These are phyloP conservation scores for Bipolaris gigantea DNA, from an alignment of 2,329 filamentous ascomycete species.

Conservation along the genomic window DNA sequence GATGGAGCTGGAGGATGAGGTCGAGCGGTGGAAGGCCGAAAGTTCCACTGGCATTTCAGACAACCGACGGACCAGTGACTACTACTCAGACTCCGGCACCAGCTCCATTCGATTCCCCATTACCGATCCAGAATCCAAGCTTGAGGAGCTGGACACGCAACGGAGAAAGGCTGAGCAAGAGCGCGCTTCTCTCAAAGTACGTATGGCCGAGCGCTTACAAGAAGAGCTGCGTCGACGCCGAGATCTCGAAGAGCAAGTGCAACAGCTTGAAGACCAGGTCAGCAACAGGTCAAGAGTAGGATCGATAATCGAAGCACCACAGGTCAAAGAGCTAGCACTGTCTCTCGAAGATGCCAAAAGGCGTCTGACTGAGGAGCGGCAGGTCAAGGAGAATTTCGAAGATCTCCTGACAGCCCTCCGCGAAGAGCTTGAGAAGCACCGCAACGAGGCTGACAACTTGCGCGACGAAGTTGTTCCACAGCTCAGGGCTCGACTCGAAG, in stretches of 20 bases:
- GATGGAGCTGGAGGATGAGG: constrained; percentile 93
- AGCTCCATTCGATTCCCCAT: constrained; percentile 77
- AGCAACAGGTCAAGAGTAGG: constrained; percentile 36
- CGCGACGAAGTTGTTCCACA: constrained; percentile 85
- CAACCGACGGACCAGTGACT: constrained; percentile 86
- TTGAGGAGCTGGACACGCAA: constrained; percentile 77
- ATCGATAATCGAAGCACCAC: constrained; percentile 46
- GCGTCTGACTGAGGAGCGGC: constrained; percentile 79
- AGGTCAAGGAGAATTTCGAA: constrained; percentile 90
- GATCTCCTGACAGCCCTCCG: constrained; percentile 84
- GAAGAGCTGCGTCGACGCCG: constrained; percentile 78
- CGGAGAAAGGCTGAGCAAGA: constrained; percentile 87
- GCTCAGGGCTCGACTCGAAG: constrained; percentile 73
- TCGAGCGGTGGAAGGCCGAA: constrained; percentile 85
- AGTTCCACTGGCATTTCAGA: constrained; percentile 59
- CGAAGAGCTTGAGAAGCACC: constrained; percentile 76
- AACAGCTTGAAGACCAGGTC: constrained; percentile 76
- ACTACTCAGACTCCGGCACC: constrained; percentile 94
- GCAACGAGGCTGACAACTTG: constrained; percentile 88
- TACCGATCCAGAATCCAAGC: constrained; percentile 59
- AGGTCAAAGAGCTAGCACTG: constrained; percentile 76
- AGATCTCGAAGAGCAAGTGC: constrained; percentile 80
- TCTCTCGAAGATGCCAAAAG: constrained; percentile 81
- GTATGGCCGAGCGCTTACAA: constrained; percentile 82
- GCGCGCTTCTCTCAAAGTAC: constrained; percentile 80